Percentiles rank a stretch among this genome's conserved stretches.
phyloP scores from a whole-genome alignment of 495 filamentous ascomycete genomes.

The Neurospora tetrasperma region DNA sequence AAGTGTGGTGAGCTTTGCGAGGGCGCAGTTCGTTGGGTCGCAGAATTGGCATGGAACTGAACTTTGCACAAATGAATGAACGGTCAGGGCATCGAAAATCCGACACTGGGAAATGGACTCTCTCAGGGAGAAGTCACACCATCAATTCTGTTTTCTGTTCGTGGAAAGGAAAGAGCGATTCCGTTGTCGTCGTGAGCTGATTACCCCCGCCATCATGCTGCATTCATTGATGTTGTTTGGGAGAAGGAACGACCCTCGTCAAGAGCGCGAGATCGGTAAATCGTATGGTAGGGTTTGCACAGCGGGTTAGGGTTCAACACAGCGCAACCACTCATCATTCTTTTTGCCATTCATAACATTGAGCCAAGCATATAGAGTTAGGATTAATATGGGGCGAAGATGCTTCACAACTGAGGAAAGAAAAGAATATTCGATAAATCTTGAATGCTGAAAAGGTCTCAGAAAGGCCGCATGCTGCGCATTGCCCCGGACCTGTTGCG shows the following conservation, averaged over 20 bases:
- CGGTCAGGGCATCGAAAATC: not conserved
- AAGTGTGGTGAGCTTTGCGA: not conserved
- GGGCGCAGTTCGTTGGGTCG: not conserved
- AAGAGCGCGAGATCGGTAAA: not conserved
- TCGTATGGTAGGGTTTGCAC: not conserved
- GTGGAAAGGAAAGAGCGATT: not conserved
- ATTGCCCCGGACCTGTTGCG: not conserved
- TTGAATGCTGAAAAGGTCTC: not conserved
- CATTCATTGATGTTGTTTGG: not conserved
- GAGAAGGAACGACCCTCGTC: not conserved
- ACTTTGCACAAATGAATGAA: not conserved
- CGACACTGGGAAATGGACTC: not conserved
- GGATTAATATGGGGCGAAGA: not conserved
- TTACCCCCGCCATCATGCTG: not conserved
- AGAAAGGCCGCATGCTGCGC: not conserved
- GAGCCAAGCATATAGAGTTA: not conserved
- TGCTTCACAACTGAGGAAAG: not conserved
- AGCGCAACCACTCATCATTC: not conserved
- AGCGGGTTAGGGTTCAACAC: not conserved
- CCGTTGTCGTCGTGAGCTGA: not conserved
- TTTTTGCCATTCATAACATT: not conserved
- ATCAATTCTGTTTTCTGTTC: not conserved
- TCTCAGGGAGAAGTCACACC: not conserved
- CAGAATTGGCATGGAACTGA: not conserved
- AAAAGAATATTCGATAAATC: not conserved